A percentile compares a stretch with the other conserved stretches of the same genome.
Conservation (phyloP, 306 rosid genomes). For the Inga laurina region DNA sequence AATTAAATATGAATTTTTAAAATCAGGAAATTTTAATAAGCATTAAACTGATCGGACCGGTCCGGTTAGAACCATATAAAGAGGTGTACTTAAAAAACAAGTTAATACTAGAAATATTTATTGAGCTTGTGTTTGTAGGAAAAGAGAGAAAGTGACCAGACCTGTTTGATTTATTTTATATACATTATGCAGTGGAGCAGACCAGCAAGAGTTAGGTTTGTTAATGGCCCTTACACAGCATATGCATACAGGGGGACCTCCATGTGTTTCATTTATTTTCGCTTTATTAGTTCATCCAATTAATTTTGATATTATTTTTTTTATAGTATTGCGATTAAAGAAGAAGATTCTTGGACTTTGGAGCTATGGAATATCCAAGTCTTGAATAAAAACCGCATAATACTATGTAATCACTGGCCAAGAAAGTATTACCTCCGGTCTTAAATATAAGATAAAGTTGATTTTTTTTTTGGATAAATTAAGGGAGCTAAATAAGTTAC, state of each 20-base stretch:
- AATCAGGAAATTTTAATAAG: too few relatives aligned
- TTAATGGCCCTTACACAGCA: not conserved
- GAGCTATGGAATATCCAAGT: not conserved
- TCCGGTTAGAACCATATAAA: not conserved
- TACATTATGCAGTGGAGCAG: not conserved
- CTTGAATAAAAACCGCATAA: not conserved
- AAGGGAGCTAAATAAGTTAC: too few relatives aligned
- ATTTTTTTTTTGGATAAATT: too few relatives aligned
- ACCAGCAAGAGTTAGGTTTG: not conserved
- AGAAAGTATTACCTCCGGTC: not conserved
- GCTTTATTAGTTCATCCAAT: not conserved
- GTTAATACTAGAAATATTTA: not conserved
- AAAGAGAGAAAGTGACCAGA: not conserved
- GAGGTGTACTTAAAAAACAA: not conserved
- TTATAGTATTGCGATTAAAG: not conserved
- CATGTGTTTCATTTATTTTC: constrained; percentile 16
- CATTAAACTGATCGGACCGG: too few relatives aligned
- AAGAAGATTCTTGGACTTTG: not conserved
- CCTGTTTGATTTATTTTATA: not conserved
- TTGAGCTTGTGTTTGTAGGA: not conserved
- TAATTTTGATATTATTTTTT: not conserved
- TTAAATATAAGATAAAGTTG: too few relatives aligned
- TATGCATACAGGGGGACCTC: constrained; percentile 13
- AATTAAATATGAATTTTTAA: too few relatives aligned
- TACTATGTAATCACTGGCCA: not conserved